Percentiles rank a stretch among this genome's conserved stretches.
phyloP scores from a whole-genome alignment of 2,329 filamentous ascomycete species.

The Nannizzia gypsea region DNA sequence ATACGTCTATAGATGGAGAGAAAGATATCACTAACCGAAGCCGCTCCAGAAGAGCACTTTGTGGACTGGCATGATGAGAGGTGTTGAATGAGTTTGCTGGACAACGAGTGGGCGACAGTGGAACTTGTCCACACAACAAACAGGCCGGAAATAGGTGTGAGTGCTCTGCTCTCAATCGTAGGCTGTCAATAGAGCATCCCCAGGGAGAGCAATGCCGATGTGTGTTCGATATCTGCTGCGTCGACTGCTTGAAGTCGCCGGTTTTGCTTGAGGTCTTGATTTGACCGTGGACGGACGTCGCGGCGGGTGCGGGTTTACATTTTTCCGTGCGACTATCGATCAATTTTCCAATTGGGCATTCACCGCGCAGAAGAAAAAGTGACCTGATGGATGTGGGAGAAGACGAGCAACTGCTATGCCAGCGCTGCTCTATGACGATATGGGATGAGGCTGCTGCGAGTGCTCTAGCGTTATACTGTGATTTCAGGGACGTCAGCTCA shows the following conservation, averaged over 20 bases:
- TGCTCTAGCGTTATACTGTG: neutral
- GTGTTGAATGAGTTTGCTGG: constrained; percentile 15
- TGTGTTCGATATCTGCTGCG: neutral
- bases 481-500: neutral
- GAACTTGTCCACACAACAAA: neutral
- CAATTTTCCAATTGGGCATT: no score
- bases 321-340: neutral
- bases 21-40: constrained; percentile 53
- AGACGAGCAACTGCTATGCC: neutral
- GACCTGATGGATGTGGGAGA: no score
- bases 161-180: neutral
- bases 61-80: constrained; percentile 33
- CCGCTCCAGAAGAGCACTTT: constrained; percentile 48
- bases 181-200: neutral
- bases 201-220: neutral
- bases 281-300: neutral
- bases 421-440: neutral
- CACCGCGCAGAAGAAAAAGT: no score
- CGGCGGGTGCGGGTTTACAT: neutral
- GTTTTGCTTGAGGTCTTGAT: neutral
- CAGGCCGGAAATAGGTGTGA: neutral
- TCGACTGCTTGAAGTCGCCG: neutral
- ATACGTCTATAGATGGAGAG: neutral
- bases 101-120: constrained; percentile 6
- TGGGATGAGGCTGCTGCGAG: neutral